These are phyloP conservation scores for Mycogone perniciosa DNA, from an alignment of 2,329 filamentous ascomycete genomes.

Conservation along the genomic window DNA sequence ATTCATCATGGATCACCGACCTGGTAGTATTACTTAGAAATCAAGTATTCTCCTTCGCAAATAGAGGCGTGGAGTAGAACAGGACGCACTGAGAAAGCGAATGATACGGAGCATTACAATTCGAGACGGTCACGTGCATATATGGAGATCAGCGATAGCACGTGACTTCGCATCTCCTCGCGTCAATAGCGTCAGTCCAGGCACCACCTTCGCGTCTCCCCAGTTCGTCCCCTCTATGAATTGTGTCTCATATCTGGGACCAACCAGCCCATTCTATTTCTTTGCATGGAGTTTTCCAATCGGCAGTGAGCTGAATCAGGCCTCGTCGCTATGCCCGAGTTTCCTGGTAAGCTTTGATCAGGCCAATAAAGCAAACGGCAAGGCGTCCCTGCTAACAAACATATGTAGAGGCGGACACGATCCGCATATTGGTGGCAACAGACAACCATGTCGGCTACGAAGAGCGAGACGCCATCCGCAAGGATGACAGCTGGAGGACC, in stretches of 20 bases:
- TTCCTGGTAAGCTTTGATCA: slow-evolving; percentile 20
- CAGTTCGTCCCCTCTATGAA: slow-evolving; percentile 1
- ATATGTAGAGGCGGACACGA: slow-evolving; percentile 63
- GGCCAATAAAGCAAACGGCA: not conserved
- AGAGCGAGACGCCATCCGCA: slow-evolving; percentile 88
- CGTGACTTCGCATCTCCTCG: slow-evolving; percentile 26
- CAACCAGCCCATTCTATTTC: not conserved
- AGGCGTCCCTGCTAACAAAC: slow-evolving; percentile 13
- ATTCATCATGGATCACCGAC: too few relatives aligned
- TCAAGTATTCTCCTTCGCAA: too few relatives aligned
- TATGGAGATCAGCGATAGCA: slow-evolving; percentile 9
- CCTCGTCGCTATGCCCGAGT: slow-evolving; percentile 22
- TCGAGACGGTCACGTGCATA: too few relatives aligned
- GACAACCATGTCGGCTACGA: slow-evolving; percentile 98
- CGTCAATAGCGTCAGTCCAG: slow-evolving; percentile 14
- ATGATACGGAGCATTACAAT: too few relatives aligned
- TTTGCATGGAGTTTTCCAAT: not conserved
- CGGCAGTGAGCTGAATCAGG: not conserved
- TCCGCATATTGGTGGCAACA: slow-evolving; percentile 87
- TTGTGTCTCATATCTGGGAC: not conserved
- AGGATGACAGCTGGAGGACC: slow-evolving; percentile 91
- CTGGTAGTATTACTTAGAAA: too few relatives aligned
- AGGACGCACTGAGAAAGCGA: too few relatives aligned
- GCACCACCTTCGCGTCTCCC: slow-evolving; percentile 11
- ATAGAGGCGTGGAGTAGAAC: too few relatives aligned